Percentiles rank a stretch among this genome's conserved stretches.
Conservation (phyloP, 2,329 filamentous ascomycete species). For the Fusarium veterinarium region DNA sequence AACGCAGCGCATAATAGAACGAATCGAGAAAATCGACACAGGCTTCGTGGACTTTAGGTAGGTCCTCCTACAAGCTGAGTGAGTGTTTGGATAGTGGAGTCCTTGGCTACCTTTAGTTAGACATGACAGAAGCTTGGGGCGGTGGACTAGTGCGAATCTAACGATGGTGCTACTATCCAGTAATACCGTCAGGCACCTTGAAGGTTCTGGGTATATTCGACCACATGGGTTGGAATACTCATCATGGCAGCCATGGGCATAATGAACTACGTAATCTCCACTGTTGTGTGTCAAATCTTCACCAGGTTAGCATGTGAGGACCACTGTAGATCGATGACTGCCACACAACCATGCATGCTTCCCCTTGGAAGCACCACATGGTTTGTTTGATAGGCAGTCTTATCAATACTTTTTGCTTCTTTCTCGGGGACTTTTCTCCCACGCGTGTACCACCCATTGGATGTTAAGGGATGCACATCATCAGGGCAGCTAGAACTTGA, state of each 20-base stretch:
- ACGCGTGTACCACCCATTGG: slow-evolving; percentile 30
- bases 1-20: slow-evolving; percentile 20
- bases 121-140: neutral
- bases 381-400: slow-evolving; percentile 23
- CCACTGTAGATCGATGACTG: neutral
- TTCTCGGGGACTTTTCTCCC: slow-evolving; percentile 25
- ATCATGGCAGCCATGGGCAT: neutral
- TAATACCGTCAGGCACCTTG: slow-evolving; percentile 1
- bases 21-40: slow-evolving; percentile 24
- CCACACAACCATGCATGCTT: neutral
- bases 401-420: slow-evolving; percentile 16
- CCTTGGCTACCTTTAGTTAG: neutral
- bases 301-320: neutral
- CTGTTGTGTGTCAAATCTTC: slow-evolving; percentile 1
- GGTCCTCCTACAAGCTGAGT: neutral
- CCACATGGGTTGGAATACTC: slow-evolving; percentile 14
- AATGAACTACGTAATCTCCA: slow-evolving; percentile 16
- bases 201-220: neutral
- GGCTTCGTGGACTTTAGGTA: slow-evolving; percentile 2
- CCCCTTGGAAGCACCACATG: slow-evolving; percentile 11
- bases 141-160: slow-evolving; percentile 12
- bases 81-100: neutral
- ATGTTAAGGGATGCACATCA: slow-evolving; percentile 35
- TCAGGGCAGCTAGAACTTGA: slow-evolving; percentile 14
- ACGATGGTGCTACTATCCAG: neutral